Evolutionary conservation across 148 eudicot species (phyloP).

Genomic region (Chenopodium album): DNA sequence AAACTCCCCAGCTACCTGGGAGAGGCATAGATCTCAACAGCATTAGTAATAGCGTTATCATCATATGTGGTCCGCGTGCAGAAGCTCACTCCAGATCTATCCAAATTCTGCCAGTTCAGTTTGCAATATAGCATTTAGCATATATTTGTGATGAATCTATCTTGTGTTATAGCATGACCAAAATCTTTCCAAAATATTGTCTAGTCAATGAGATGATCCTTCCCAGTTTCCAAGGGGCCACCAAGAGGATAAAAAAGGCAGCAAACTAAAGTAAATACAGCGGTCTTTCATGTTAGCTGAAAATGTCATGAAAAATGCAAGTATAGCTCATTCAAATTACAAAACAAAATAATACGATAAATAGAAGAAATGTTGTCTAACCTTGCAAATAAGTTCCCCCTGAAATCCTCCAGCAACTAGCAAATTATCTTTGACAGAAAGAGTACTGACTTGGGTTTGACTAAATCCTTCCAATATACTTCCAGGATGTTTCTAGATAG

Average conservation of each 20-base stretch:
- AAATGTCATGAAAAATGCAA: not conserved
- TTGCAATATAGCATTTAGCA: not conserved
- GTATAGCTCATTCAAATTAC: not conserved
- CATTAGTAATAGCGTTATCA: conserved; percentile 86
- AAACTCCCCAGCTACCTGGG: conserved; percentile 45
- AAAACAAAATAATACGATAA: not conserved
- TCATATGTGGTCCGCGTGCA: conserved; percentile 79
- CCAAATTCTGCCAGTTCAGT: conserved; percentile 53
- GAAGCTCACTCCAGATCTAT: conserved; percentile 72
- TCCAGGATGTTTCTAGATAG: conserved; percentile 77
- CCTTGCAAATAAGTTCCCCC: conserved; percentile 96
- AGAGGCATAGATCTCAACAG: conserved; percentile 63
- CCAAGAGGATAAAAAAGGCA: not conserved
- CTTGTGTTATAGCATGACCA: not conserved
- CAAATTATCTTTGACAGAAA: conserved; percentile 77
- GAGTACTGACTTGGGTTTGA: conserved; percentile 85
- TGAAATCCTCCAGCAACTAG: conserved; percentile 91
- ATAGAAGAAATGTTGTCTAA: conserved; percentile 6
- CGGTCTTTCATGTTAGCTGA: not conserved
- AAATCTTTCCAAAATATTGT: not conserved
- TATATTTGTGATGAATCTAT: not conserved
- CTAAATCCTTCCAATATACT: conserved; percentile 84
- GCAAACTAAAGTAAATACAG: not conserved
- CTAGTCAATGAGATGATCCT: not conserved
- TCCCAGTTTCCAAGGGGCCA: not conserved